Evolutionary conservation across 176 grass and related monocot species (phyloP), one percentile per base, ranked within the genome.

Genomic region (Triticum turgidum): DNA sequence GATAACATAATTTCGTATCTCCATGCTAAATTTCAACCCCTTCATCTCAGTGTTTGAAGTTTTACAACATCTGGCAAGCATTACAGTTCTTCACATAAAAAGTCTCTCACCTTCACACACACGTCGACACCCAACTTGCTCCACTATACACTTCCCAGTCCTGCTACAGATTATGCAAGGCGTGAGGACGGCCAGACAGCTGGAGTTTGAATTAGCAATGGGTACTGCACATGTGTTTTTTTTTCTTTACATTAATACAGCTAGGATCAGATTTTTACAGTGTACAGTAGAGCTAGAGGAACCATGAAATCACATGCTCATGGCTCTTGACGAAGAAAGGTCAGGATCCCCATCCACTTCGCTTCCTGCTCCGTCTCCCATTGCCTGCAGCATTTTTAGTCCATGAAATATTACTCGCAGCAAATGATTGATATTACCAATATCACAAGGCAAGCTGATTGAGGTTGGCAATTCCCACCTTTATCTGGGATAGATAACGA

Each of bases 291-390:
- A 65, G 84, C 59, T 90, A 63, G 77, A 39, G 82, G 83, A 86
- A 79, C 73, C 86, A 83, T 74, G 35, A 80, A 62, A 91, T 98
- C 89, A 98, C 90, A 98, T 96, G 80, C 92, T 83, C 62, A 90
- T 90, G 44, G 84, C 93, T 86, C 86, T 90, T 11, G 95, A 89
- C 5, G 95, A 45, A 9, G 92, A 89, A 75, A 94, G 66, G 71
- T 98, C 96, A 17, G 93, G 32, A 76, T 99, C 97, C 83, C 92
- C 86, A 45, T 99, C 97, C 67, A 80, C 78, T 83, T 97, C 94
- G 34, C 80, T 91, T 85, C 85, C 92, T 14, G 69, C 65, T 54
- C 68, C 94, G 29, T 91, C 89, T 24, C 83, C 85, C 13, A 85
- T 45, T 41, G 11, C 69, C 95, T 94, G 80, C 34, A 69, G 80